Evolutionary conservation across 495 filamentous ascomycete genomes (phyloP).

Genomic region (Glonium stellatum): DNA sequence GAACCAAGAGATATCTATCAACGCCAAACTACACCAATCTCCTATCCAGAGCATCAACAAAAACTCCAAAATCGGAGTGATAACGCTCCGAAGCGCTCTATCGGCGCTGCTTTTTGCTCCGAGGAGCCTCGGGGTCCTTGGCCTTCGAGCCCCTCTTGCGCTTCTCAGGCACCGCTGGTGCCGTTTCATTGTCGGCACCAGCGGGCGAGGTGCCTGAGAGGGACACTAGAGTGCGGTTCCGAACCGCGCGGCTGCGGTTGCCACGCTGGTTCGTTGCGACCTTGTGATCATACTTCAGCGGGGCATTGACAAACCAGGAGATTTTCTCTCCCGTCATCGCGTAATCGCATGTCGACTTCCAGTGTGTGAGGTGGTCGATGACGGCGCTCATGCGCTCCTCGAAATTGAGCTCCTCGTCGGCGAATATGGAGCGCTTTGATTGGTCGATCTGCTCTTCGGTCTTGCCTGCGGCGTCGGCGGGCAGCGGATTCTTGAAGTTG

Average conservation of each 20-base stretch:
- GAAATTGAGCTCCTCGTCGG: not conserved
- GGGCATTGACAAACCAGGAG: not conserved
- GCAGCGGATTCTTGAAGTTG: not conserved
- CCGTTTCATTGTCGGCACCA: too few relatives aligned
- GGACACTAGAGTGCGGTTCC: too few relatives aligned
- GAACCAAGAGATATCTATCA: too few relatives aligned
- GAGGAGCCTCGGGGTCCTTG: too few relatives aligned
- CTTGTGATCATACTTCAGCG: not conserved
- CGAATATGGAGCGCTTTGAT: not conserved
- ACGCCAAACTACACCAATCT: too few relatives aligned
- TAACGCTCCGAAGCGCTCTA: too few relatives aligned
- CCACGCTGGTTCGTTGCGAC: not conserved
- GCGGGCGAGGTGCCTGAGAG: too few relatives aligned
- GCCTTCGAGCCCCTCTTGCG: too few relatives aligned
- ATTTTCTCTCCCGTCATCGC: not conserved
- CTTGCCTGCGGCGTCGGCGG: not conserved
- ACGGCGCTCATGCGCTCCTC: not conserved
- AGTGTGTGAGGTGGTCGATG: not conserved
- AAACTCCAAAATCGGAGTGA: constrained; percentile 27
- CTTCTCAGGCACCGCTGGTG: too few relatives aligned
- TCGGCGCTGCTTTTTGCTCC: too few relatives aligned
- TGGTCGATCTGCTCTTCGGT: not conserved
- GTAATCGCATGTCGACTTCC: not conserved
- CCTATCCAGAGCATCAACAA: too few relatives aligned
- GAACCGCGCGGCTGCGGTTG: not conserved